These are phyloP conservation scores for Clarireedia homoeocarpa DNA, from an alignment of 2,329 filamentous ascomycete species.

Conservation along the genomic window DNA sequence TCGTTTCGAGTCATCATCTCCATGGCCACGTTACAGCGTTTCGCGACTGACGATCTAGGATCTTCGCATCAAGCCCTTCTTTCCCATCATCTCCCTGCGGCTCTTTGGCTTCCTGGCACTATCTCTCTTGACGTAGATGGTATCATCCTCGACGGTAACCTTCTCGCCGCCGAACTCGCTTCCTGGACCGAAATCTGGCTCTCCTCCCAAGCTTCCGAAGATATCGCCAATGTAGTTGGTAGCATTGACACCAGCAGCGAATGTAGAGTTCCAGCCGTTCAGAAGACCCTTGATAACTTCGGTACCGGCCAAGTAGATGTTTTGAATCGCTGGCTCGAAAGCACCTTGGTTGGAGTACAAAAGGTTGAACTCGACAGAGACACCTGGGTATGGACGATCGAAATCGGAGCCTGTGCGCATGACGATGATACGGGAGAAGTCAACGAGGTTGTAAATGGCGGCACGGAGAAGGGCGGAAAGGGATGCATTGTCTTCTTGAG, in stretches of 20 bases:
- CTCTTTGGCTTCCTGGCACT: neutral
- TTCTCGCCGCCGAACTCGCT: conserved; percentile 4
- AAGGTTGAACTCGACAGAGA: conserved; percentile 51
- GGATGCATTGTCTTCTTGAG: conserved; percentile 65
- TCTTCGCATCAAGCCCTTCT: conserved; percentile 5
- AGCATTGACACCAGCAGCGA: conserved; percentile 38
- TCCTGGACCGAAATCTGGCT: conserved; percentile 52
- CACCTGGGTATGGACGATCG: conserved; percentile 56
- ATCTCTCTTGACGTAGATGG: conserved; percentile 1
- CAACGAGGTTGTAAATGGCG: conserved; percentile 44
- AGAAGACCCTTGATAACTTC: conserved; percentile 55
- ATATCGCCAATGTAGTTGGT: conserved; percentile 63
- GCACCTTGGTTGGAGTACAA: conserved; percentile 53
- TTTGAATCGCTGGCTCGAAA: conserved; percentile 54
- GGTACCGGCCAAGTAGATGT: conserved; percentile 59
- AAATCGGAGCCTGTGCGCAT: conserved; percentile 66
- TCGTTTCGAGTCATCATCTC: too few species aligned
- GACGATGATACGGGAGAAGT: conserved; percentile 60
- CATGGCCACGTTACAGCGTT: too few species aligned
- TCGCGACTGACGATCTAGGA: neutral
- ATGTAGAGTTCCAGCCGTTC: conserved; percentile 50
- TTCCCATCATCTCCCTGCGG: conserved; percentile 5
- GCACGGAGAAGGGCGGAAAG: conserved; percentile 58
- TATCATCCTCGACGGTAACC: neutral
- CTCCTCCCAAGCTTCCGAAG: conserved; percentile 57